Evolutionary conservation across 331 rosid species (phyloP).

Genomic region (Cydonia oblonga): DNA sequence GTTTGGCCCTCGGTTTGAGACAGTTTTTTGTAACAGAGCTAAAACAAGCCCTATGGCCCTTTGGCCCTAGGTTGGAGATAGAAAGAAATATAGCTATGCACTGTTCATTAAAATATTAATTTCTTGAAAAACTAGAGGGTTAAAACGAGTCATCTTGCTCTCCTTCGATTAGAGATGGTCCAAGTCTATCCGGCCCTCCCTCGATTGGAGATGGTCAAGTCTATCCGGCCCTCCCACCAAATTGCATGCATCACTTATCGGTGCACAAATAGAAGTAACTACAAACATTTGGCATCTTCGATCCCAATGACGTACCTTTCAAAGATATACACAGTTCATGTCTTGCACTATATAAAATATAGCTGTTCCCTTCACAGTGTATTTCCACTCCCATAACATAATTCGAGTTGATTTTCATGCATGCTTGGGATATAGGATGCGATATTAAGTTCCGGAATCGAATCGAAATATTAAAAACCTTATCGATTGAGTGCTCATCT

Average conservation of each 20-base stretch:
- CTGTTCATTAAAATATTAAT: too few species aligned
- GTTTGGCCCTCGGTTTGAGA: too few species aligned
- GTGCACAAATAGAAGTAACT: not conserved
- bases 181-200: not conserved
- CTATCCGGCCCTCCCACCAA: not conserved
- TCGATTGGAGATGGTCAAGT: not conserved
- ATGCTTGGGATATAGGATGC: not conserved
- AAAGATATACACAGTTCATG: not conserved
- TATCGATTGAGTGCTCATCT: not conserved
- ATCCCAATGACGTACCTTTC: not conserved
- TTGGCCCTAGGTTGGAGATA: too few species aligned
- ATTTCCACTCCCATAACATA: not conserved
- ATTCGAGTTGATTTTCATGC: not conserved
- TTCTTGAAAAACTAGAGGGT: fast-evolving
- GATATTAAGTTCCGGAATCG: not conserved
- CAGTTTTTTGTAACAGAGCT: too few species aligned
- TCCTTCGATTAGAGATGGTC: fast-evolving
- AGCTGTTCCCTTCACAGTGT: not conserved
- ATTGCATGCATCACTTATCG: not conserved
- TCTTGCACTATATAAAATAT: not conserved
- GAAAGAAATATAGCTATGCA: too few species aligned
- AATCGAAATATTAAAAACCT: not conserved
- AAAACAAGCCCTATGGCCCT: too few species aligned
- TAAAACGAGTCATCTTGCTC: too few species aligned
- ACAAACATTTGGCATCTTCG: not conserved